Conservation (phyloP, 2,329 filamentous ascomycete species). For the Stemphylium vesicarium region DNA sequence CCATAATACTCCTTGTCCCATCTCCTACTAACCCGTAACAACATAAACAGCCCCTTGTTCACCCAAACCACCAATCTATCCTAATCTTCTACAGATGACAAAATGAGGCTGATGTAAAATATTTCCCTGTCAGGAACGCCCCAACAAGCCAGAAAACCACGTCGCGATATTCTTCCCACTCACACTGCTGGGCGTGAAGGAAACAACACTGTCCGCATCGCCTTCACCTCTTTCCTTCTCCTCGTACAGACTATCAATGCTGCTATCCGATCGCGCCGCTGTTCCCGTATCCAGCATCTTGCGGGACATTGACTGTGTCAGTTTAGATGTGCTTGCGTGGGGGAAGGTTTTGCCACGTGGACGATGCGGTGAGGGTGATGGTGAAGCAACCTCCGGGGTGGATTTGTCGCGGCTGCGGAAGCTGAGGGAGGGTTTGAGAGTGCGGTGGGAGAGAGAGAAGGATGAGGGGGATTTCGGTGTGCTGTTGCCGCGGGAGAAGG, state of each 20-base stretch:
- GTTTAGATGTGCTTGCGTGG: background rate
- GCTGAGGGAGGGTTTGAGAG: conserved; percentile 4
- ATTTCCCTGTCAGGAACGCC: conserved; percentile 7
- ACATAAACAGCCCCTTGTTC: too few species aligned
- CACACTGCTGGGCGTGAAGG: conserved; percentile 31
- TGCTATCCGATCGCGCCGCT: background rate
- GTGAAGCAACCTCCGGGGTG: conserved; percentile 12
- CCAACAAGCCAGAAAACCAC: conserved; percentile 44
- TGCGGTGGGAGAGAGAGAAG: background rate
- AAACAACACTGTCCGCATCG: conserved; percentile 29
- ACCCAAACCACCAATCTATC: too few species aligned
- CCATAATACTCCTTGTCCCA: too few species aligned
- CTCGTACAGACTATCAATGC: background rate
- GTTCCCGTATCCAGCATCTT: background rate
- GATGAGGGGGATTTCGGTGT: background rate
- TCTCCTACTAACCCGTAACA: too few species aligned
- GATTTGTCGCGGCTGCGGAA: conserved; percentile 16
- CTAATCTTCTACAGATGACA: too few species aligned
- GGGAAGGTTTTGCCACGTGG: conserved; percentile 29
- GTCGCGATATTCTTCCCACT: conserved; percentile 38
- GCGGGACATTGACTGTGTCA: background rate
- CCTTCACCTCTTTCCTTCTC: conserved; percentile 7
- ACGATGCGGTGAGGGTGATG: conserved; percentile 13
- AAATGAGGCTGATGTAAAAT: background rate
- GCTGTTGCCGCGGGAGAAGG: background rate